phyloP scores from a whole-genome alignment of 352 stramenopile species.

The Pythium biforme region DNA sequence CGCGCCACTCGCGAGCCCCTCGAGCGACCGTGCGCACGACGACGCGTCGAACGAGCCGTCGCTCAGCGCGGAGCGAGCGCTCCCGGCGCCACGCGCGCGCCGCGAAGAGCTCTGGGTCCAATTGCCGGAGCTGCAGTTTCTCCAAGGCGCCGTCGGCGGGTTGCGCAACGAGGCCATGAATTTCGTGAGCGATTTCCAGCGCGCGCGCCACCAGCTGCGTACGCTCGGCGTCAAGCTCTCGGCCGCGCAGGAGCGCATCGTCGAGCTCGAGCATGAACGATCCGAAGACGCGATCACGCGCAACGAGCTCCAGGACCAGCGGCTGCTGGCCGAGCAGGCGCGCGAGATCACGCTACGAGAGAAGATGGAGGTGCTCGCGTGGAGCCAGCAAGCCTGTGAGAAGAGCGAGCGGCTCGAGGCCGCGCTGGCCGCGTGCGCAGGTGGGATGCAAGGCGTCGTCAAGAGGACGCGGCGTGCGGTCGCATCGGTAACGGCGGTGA shows the following conservation, averaged over 20 bases:
- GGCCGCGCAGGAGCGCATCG: conserved; percentile 23
- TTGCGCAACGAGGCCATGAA: conserved; percentile 51
- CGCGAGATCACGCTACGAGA: conserved; percentile 62
- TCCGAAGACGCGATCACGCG: conserved; percentile 36
- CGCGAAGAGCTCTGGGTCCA: conserved; percentile 26
- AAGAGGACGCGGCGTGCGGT: conserved; percentile 28
- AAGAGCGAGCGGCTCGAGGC: conserved; percentile 45
- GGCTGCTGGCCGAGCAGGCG: conserved; percentile 48
- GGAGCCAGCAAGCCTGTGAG: conserved; percentile 56
- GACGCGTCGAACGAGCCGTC: conserved; percentile 7
- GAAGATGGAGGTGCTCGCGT: conserved; percentile 60
- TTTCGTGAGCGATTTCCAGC: conserved; percentile 52
- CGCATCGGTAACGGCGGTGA: neutral
- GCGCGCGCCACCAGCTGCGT: conserved; percentile 29
- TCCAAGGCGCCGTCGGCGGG: conserved; percentile 44
- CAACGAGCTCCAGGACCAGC: conserved; percentile 43
- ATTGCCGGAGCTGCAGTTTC: conserved; percentile 45
- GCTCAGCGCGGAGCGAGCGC: too few species aligned
- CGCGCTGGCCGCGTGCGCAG: conserved; percentile 35
- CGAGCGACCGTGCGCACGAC: neutral
- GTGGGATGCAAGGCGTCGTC: conserved; percentile 22
- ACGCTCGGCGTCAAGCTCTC: conserved; percentile 42
- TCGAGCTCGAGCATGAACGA: conserved; percentile 45
- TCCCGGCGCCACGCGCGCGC: neutral
- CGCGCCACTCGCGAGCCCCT: neutral